phyloP scores from a whole-genome alignment of 2,329 filamentous ascomycete species.

The Neofusicoccum ribis region DNA sequence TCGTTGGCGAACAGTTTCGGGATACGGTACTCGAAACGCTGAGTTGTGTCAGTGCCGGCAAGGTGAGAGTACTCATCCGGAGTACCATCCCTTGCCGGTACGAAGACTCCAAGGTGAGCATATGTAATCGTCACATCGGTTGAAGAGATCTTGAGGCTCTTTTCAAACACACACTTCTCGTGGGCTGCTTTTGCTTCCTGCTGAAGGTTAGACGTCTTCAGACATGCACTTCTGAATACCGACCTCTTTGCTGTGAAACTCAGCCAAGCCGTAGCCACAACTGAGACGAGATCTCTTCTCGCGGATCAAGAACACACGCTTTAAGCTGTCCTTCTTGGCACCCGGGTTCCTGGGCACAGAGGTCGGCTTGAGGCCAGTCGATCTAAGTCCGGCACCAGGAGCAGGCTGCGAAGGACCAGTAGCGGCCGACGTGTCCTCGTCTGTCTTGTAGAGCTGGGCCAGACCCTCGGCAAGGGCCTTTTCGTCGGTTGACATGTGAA shows the following conservation, averaged over 20 bases:
- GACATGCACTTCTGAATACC: not conserved
- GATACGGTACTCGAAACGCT: slow-evolving; percentile 16
- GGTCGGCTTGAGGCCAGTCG: slow-evolving; percentile 42
- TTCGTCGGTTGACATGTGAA: not conserved
- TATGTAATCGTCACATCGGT: slow-evolving; percentile 1
- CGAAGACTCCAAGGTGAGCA: slow-evolving; percentile 19
- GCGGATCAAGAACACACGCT: slow-evolving; percentile 74
- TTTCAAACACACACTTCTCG: slow-evolving; percentile 57
- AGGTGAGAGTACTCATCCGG: slow-evolving; percentile 11
- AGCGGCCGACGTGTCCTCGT: not conserved
- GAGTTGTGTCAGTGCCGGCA: not conserved
- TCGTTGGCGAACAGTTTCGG: slow-evolving; percentile 12
- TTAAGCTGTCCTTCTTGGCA: slow-evolving; percentile 71
- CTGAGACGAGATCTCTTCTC: slow-evolving; percentile 70
- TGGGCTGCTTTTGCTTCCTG: slow-evolving; percentile 69
- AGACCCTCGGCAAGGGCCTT: not conserved
- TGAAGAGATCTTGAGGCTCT: slow-evolving; percentile 24
- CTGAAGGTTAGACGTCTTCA: not conserved
- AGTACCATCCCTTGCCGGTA: slow-evolving; percentile 1
- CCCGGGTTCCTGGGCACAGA: slow-evolving; percentile 64
- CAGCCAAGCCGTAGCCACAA: slow-evolving; percentile 80
- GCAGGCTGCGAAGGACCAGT: slow-evolving; percentile 29
- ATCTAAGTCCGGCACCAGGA: slow-evolving; percentile 35
- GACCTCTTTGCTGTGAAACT: slow-evolving; percentile 71
- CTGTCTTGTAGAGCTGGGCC: slow-evolving; percentile 54